These are phyloP conservation scores for Pontederia paniculata DNA, from an alignment of 176 grass and related monocot species.

Conservation along the genomic window DNA sequence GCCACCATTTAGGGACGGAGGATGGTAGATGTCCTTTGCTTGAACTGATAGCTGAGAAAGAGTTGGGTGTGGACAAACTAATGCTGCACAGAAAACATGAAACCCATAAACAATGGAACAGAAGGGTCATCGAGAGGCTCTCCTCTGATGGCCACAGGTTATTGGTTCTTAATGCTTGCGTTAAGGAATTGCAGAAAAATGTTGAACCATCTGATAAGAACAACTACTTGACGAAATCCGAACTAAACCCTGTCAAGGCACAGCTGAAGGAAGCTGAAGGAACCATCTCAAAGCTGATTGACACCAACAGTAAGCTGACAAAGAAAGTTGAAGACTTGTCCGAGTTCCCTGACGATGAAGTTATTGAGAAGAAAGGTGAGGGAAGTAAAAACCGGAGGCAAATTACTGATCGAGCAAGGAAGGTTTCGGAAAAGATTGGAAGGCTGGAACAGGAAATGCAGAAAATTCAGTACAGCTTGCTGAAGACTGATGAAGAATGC, in stretches of 20 bases:
- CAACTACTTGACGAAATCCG: constrained; percentile 5
- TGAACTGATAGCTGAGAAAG: constrained; percentile 51
- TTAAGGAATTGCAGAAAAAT: constrained; percentile 43
- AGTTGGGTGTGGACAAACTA: constrained; percentile 60
- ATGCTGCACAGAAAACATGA: constrained; percentile 22
- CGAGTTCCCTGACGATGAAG: constrained; percentile 8
- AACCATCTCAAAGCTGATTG: constrained; percentile 62
- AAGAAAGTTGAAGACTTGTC: constrained; percentile 63
- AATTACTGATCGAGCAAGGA: constrained; percentile 54
- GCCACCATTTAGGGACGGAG: constrained; percentile 11
- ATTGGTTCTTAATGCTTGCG: constrained; percentile 36
- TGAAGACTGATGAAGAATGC: constrained; percentile 55
- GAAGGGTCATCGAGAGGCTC: constrained; percentile 58
- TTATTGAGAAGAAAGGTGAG: constrained; percentile 24
- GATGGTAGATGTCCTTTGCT: constrained; percentile 28
- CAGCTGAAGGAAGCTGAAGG: constrained; percentile 60
- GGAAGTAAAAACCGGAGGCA: constrained; percentile 61
- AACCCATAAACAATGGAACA: constrained; percentile 61
- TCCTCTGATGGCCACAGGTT: constrained; percentile 60
- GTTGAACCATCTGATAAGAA: constrained; percentile 29
- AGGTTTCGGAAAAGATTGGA: constrained; percentile 72
- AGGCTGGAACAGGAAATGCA: constrained; percentile 60
- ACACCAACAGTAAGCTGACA: constrained; percentile 59
- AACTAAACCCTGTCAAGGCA: constrained; percentile 34
- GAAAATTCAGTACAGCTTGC: constrained; percentile 50